These are phyloP conservation scores for Kwoniella europaea DNA, from an alignment of 768 basidiomycete genomes.

Conservation along the genomic window DNA sequence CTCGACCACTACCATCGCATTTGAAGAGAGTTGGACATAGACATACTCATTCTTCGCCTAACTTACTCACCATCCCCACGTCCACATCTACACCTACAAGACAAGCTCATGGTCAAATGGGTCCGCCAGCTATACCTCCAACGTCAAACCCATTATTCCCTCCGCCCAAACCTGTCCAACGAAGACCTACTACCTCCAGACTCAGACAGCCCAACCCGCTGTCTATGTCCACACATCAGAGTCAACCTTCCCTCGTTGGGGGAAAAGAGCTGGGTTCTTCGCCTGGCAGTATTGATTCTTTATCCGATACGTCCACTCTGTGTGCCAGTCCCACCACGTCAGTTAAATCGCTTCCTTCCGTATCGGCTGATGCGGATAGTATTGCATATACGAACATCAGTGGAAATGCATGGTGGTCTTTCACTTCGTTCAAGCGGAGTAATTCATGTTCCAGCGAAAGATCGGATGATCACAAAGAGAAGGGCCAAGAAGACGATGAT, in stretches of 20 bases:
- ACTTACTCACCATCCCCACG: conserved; percentile 15
- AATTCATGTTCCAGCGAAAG: conserved; percentile 5
- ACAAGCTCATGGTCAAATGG: conserved; percentile 4
- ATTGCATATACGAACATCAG: not conserved
- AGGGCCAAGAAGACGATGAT: not conserved
- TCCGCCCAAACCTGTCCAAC: conserved; percentile 24
- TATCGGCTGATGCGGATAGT: conserved; percentile 5
- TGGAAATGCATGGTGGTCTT: conserved; percentile 9
- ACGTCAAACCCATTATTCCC: conserved; percentile 18
- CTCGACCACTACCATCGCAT: conserved; percentile 22
- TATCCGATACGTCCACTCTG: conserved; percentile 12
- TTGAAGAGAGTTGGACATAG: conserved; percentile 18
- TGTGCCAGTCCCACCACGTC: conserved; percentile 21
- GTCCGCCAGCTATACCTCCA: conserved; percentile 13
- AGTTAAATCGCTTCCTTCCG: conserved; percentile 16
- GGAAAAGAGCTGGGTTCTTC: conserved; percentile 16
- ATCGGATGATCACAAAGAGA: not conserved
- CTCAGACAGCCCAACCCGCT: conserved; percentile 32
- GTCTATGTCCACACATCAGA: conserved; percentile 25
- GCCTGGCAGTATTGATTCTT: conserved; percentile 14
- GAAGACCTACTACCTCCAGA: conserved; percentile 32
- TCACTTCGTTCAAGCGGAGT: conserved; percentile 2
- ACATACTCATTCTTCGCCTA: conserved; percentile 33
- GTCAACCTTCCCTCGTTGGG: not conserved
- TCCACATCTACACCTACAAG: not conserved